phyloP scores from a whole-genome alignment of 2,329 filamentous ascomycete species.

The Ceratocystiopsis sp. region DNA sequence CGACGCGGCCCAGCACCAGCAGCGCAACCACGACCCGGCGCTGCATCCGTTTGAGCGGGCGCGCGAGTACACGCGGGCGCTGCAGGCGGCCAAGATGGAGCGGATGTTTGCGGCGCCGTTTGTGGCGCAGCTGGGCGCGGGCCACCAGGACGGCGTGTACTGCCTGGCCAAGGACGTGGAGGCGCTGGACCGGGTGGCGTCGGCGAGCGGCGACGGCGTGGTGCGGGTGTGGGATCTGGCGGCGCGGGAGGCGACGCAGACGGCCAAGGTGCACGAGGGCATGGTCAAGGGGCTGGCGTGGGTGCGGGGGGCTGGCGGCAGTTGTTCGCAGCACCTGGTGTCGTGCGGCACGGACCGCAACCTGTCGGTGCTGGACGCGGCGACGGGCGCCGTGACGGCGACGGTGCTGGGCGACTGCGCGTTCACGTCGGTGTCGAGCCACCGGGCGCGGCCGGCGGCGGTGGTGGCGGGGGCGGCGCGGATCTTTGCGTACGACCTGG shows the following conservation, averaged over 20 bases:
- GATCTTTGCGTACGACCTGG: slow-evolving; percentile 10
- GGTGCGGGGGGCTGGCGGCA: slow-evolving; percentile 40
- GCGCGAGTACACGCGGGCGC: slow-evolving; percentile 56
- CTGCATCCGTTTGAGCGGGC: slow-evolving; percentile 85
- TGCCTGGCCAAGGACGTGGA: slow-evolving; percentile 65
- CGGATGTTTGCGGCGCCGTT: slow-evolving; percentile 64
- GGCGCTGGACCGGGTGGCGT: slow-evolving; percentile 58
- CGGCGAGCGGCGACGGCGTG: slow-evolving; percentile 78
- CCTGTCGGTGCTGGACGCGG: slow-evolving; percentile 84
- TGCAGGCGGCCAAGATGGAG: slow-evolving; percentile 77
- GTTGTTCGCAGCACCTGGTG: too few species aligned
- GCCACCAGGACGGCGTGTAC: slow-evolving; percentile 85
- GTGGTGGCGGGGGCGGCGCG: slow-evolving; percentile 9
- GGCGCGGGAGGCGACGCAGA: slow-evolving; percentile 53
- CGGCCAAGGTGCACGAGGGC: slow-evolving; percentile 72
- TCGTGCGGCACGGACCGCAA: slow-evolving; percentile 66
- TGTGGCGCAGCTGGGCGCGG: slow-evolving; percentile 68
- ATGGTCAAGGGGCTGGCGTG: slow-evolving; percentile 84
- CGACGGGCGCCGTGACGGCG: slow-evolving; percentile 63
- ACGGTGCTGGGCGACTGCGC: slow-evolving; percentile 73
- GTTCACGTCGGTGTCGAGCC: slow-evolving; percentile 40
- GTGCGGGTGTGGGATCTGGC: slow-evolving; percentile 57
- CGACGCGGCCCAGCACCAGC: slow-evolving; percentile 9
- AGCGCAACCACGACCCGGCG: slow-evolving; percentile 42
- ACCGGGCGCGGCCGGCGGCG: slow-evolving; percentile 7